phyloP scores from a whole-genome alignment of 345 rosid genomes.

The Gossypioides kirkii region DNA sequence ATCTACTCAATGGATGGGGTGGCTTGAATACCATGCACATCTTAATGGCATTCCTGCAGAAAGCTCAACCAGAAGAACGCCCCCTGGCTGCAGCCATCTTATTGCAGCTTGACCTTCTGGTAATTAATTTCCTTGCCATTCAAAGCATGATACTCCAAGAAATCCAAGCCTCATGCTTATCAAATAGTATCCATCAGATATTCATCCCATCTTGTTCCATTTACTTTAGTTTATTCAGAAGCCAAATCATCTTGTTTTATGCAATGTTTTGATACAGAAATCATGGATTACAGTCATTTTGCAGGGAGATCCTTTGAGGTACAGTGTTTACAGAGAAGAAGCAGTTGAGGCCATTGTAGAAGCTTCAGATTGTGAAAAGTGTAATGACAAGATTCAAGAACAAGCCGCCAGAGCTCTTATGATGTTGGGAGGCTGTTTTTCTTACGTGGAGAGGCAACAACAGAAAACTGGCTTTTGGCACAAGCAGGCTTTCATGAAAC shows the following conservation, averaged over 20 bases:
- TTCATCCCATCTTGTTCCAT: neutral
- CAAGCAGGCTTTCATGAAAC: slow-evolving; percentile 28
- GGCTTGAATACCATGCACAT: slow-evolving; percentile 54
- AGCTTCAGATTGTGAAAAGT: slow-evolving; percentile 34
- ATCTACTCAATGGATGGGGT: slow-evolving; percentile 35
- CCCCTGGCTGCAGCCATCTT: slow-evolving; percentile 50
- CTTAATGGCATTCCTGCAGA: slow-evolving; percentile 42
- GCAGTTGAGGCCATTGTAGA: slow-evolving; percentile 47
- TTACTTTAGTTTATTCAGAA: neutral
- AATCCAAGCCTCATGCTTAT: neutral
- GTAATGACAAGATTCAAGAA: slow-evolving; percentile 39
- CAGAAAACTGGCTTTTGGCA: slow-evolving; percentile 41
- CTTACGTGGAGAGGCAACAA: slow-evolving; percentile 24
- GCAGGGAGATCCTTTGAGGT: slow-evolving; percentile 49
- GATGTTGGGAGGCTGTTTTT: slow-evolving; percentile 47
- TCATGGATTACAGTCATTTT: slow-evolving; percentile 27
- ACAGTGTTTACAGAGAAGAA: slow-evolving; percentile 57
- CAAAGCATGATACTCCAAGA: neutral
- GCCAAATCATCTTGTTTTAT: neutral
- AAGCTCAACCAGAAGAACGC: slow-evolving; percentile 40
- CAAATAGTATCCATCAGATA: neutral
- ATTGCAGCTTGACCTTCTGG: slow-evolving; percentile 64
- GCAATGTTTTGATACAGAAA: neutral
- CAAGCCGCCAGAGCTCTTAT: slow-evolving; percentile 47
- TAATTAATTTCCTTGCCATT: slow-evolving; percentile 16